Evolutionary conservation across 129 eudicot genomes (phyloP).

Genomic region (Dittrichia graveolens): DNA sequence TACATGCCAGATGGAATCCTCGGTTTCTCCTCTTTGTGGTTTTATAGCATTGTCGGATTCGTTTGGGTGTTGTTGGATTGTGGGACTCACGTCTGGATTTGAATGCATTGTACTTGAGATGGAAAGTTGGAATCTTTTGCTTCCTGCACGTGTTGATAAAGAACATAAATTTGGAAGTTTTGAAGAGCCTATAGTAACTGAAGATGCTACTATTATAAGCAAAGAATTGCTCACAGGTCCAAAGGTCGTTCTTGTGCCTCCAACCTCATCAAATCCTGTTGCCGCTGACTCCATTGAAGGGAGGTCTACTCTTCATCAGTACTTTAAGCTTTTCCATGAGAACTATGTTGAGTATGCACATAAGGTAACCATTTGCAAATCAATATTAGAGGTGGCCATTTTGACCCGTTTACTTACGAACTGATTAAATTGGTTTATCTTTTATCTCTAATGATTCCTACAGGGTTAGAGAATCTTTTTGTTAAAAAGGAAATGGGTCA

Average conservation of each 20-base stretch:
- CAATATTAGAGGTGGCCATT: not conserved
- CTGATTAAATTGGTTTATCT: not conserved
- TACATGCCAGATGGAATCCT: constrained; percentile 61
- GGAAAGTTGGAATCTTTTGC: constrained; percentile 85
- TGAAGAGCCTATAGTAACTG: constrained; percentile 42
- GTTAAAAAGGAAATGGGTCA: not conserved
- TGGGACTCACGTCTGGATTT: constrained; percentile 68
- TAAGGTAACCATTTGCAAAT: constrained; percentile 56
- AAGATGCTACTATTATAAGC: constrained; percentile 63
- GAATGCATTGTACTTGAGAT: constrained; percentile 81
- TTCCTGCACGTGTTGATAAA: constrained; percentile 49
- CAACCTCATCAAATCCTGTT: constrained; percentile 57
- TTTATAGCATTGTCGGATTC: constrained; percentile 82
- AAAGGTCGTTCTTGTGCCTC: constrained; percentile 67
- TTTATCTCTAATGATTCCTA: not conserved
- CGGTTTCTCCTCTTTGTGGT: constrained; percentile 63
- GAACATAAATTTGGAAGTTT: constrained; percentile 29
- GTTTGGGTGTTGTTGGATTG: constrained; percentile 86
- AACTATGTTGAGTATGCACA: constrained; percentile 98
- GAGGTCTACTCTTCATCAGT: constrained; percentile 87
- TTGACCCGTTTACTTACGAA: not conserved
- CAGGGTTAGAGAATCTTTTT: not conserved
- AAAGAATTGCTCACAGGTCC: constrained; percentile 89
- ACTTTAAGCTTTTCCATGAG: constrained; percentile 92
- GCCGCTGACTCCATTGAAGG: constrained; percentile 94